Percentiles rank a stretch among this genome's conserved stretches.
Evolutionary conservation across 139 green algal genomes (phyloP).

Genomic region (Tetradesmus lagerheimii): DNA sequence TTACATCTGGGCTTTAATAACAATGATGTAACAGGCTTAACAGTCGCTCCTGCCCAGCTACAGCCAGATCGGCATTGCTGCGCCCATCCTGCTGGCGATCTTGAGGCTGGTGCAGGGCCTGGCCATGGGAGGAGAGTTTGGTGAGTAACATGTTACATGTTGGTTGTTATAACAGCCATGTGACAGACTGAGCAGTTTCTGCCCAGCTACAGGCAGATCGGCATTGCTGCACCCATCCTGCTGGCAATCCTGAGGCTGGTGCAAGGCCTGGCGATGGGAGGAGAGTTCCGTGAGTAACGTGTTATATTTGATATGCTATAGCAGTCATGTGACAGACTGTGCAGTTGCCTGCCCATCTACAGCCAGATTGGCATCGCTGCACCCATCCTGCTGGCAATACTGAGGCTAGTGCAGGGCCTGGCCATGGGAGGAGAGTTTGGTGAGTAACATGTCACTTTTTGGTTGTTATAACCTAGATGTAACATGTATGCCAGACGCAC

Average conservation of each 20-base stretch:
- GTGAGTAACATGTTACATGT: neutral
- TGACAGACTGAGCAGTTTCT: too few relatives aligned
- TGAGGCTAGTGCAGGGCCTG: constrained; percentile 52
- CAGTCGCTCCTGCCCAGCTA: too few relatives aligned
- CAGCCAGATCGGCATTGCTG: constrained; percentile 26
- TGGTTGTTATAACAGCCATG: too few relatives aligned
- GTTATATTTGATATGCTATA: neutral
- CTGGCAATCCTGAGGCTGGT: constrained; percentile 43
- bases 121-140: constrained; percentile 40
- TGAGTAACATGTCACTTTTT: neutral
- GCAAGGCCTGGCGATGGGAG: constrained; percentile 53
- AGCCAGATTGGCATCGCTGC: constrained; percentile 24
- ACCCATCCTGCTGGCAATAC: constrained; percentile 49
- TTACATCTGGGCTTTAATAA: too few relatives aligned
- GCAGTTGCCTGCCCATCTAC: neutral
- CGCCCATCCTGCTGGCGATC: constrained; percentile 50
- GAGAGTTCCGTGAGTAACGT: neutral
- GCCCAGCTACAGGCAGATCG: too few relatives aligned
- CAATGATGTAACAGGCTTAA: too few relatives aligned
- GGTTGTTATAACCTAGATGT: too few relatives aligned
- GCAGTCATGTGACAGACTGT: too few relatives aligned
- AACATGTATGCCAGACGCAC: too few relatives aligned
- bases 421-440: constrained; percentile 38
- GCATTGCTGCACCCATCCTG: too few relatives aligned
- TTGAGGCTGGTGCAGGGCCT: constrained; percentile 51